These are phyloP conservation scores for Bothriochloa decipiens DNA, from an alignment of 176 grass and related monocot species.

Conservation along the genomic window DNA sequence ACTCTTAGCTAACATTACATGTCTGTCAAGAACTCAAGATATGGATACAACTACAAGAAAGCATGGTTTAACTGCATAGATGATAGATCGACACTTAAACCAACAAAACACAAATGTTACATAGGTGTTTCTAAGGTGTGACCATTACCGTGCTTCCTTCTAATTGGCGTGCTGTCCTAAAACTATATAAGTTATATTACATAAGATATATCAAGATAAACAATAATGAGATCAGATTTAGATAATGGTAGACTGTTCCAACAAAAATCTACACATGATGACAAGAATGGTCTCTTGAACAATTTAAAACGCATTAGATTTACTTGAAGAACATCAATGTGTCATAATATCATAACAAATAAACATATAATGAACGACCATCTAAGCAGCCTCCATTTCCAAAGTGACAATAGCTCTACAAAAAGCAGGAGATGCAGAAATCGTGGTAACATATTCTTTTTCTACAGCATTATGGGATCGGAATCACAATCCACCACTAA, in stretches of 20 bases:
- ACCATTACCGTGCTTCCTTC: slow-evolving; percentile 4
- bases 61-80: slow-evolving; percentile 6
- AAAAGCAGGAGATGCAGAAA: slow-evolving; percentile 20
- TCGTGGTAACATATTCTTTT: slow-evolving; percentile 13
- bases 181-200: slow-evolving; percentile 4
- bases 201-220: not conserved
- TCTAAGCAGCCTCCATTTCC: slow-evolving; percentile 20
- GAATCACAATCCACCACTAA: slow-evolving; percentile 31
- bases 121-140: not conserved
- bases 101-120: not conserved
- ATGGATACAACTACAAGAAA: slow-evolving; percentile 14
- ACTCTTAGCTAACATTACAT: slow-evolving; percentile 4
- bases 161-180: not conserved
- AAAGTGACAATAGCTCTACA: slow-evolving; percentile 20
- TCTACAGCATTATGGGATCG: slow-evolving; percentile 40
- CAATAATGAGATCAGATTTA: slow-evolving; percentile 19
- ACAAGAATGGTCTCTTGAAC: not conserved
- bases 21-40: slow-evolving; percentile 8
- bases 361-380: slow-evolving; percentile 29
- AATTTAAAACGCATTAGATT: slow-evolving; percentile 1
- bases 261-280: not conserved
- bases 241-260: not conserved
- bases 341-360: not conserved
- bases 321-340: slow-evolving; percentile 2
- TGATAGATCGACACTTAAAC: not conserved